Base-by-base conservation (phyloP, 495 filamentous ascomycete species). In the Talaromyces wortmannii region DNA sequence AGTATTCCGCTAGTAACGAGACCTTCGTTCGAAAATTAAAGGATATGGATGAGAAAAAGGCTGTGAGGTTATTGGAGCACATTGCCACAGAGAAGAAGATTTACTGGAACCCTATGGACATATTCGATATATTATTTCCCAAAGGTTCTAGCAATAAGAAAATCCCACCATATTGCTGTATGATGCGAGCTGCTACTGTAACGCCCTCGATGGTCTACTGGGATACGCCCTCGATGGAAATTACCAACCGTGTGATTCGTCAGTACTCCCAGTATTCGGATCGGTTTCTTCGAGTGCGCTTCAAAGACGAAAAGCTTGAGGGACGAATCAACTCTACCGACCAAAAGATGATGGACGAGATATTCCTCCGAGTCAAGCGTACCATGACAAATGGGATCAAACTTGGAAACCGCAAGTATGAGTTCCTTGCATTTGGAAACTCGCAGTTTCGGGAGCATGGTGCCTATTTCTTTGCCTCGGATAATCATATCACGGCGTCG, bases 391-490 rank as follows among this genome's bases (percentile, higher is more conserved):
- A 92, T 45, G 94, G 94, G 6, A 95, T 99, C 56, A 73, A 69
- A 1, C 84, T 99, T 50, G 94, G 88, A 11, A 82, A 83, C 58
- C 83, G 88, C 11, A 85, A 83, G 59, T 99, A 88, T 65, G 80
- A 95, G 62, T 97, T 96, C 59, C 83, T 99, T 18, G 92, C 95
- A 5, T 96, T 91, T 66, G 92, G 94, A 0, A 97, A 96, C 66
- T 96, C 92, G 0, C 94, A 97, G 59, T 88, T 99, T 55, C 83
- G 94, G 12, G 92, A 97, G 64, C 83, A 91, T 64, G 90, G 91
- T 0, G 92, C 92, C 2, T 97, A 92, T 60, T 95, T 99, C 68
- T 96, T 87, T 61, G 81, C 88, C 0, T 77, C 83, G 0, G 76
- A 77, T 2, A 68, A 81, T 3, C 63, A 78, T 53, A 53, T 89